Conservation (phyloP, 805 yeast genomes). For the Kazachstania kunashirensis region DNA sequence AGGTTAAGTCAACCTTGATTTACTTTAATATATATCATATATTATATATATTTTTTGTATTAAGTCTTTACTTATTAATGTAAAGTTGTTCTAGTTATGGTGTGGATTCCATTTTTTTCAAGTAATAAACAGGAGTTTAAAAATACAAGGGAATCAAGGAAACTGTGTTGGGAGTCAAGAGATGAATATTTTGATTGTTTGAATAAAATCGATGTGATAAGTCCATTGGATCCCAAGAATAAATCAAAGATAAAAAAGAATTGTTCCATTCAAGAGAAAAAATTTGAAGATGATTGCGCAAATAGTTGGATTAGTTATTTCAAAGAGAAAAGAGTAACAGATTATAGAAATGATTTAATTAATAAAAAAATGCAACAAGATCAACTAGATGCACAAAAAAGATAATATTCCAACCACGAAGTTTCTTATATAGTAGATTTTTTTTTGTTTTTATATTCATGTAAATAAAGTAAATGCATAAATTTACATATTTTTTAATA, state of each 20-base stretch:
- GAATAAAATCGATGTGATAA: constrained; percentile 53
- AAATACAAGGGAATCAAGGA: constrained; percentile 54
- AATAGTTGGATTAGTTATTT: constrained; percentile 84
- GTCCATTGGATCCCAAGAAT: constrained; percentile 39
- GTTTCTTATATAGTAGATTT: too few species aligned
- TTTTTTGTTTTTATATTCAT: not conserved
- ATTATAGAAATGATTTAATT: constrained; percentile 32
- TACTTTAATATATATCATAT: too few species aligned
- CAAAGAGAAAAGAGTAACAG: constrained; percentile 80
- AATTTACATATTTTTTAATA: too few species aligned
- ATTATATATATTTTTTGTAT: too few species aligned
- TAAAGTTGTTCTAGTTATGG: too few species aligned
- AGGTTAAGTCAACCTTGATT: too few species aligned
- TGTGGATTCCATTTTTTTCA: constrained; percentile 1
- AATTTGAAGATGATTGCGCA: constrained; percentile 67
- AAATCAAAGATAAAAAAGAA: constrained; percentile 38
- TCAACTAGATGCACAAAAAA: not conserved
- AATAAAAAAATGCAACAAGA: not conserved
- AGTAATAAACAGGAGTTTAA: constrained; percentile 7
- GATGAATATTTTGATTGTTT: constrained; percentile 71
- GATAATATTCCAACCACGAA: not conserved
- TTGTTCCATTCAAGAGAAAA: constrained; percentile 49
- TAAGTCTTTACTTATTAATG: too few species aligned
- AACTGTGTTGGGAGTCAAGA: constrained; percentile 83
- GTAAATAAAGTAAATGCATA: too few species aligned